A percentile compares a stretch with the other conserved stretches of the same genome.
These are phyloP conservation scores for Collybiopsis luxurians DNA, from an alignment of 768 basidiomycete genomes.

Conservation along the genomic window DNA sequence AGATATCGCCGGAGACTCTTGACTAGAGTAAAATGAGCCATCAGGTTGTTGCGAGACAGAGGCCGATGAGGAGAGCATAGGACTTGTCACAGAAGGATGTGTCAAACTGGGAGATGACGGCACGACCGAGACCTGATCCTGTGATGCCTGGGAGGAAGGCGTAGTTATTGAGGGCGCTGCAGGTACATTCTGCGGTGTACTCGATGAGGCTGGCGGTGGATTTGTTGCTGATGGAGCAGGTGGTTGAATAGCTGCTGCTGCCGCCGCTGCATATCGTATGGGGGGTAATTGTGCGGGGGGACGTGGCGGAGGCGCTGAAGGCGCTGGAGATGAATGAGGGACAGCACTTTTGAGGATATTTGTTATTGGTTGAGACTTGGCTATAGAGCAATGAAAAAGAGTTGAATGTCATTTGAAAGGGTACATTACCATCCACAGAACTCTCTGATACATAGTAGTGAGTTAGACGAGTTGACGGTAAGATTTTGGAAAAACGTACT, in stretches of 20 bases:
- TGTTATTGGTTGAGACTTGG: constrained; percentile 77
- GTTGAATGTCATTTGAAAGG: neutral
- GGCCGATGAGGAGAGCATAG: constrained; percentile 76
- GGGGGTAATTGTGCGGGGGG: constrained; percentile 48
- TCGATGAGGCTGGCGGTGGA: constrained; percentile 24
- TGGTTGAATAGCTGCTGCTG: constrained; percentile 40
- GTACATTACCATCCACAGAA: constrained; percentile 61
- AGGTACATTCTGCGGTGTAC: constrained; percentile 29
- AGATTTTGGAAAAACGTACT: constrained; percentile 47
- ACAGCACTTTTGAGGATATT: constrained; percentile 75
- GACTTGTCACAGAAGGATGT: constrained; percentile 81
- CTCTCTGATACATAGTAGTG: no score
- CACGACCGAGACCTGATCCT: constrained; percentile 41
- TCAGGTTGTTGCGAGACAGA: constrained; percentile 63
- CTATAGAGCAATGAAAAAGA: constrained; percentile 23
- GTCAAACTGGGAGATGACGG: constrained; percentile 80
- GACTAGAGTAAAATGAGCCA: constrained; percentile 66
- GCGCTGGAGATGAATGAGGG: constrained; percentile 38
- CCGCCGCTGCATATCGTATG: constrained; percentile 68
- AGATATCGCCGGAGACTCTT: constrained; percentile 72
- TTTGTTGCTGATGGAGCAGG: constrained; percentile 18
- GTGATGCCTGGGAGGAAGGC: constrained; percentile 27
- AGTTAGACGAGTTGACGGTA: no score
- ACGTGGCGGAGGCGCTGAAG: constrained; percentile 30
- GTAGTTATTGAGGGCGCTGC: constrained; percentile 40